A percentile compares a stretch with the other conserved stretches of the same genome.
Evolutionary conservation across 768 basidiomycete species (phyloP).

Genomic region (Lyophyllum shimeji): DNA sequence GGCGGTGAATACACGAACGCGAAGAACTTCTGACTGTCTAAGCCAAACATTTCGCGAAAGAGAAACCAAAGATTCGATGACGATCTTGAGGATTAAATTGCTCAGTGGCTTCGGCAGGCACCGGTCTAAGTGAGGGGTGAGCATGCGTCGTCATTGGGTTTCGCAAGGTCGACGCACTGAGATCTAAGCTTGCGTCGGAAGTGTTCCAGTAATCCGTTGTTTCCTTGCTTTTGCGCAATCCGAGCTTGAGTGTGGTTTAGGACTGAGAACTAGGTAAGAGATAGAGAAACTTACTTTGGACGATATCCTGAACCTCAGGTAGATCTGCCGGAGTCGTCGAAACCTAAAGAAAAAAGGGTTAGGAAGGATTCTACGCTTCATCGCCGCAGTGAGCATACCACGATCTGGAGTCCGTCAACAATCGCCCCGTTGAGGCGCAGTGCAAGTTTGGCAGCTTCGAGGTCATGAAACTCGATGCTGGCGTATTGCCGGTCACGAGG

Average conservation of each 20-base stretch:
- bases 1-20: too few species aligned
- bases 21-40: constrained; percentile 1
- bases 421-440: constrained; percentile 34
- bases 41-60: constrained; percentile 14
- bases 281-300: constrained; percentile 21
- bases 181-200: neutral
- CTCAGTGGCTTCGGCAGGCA: constrained; percentile 4
- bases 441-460: constrained; percentile 38
- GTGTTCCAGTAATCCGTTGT: constrained; percentile 3
- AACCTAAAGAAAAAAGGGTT: constrained; percentile 26
- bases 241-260: constrained; percentile 8
- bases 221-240: constrained; percentile 7
- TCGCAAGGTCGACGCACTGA: neutral
- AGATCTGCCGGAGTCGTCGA: constrained; percentile 34
- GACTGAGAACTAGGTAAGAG: neutral
- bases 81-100: constrained; percentile 3
- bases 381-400: constrained; percentile 33
- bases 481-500: constrained; percentile 49
- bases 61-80: constrained; percentile 10
- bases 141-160: neutral
- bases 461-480: constrained; percentile 42
- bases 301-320: constrained; percentile 37
- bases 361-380: neutral
- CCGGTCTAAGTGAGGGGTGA: neutral
- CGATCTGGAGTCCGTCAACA: constrained; percentile 37